Evolutionary conservation across 2,329 filamentous ascomycete species (phyloP), one percentile per base, ranked within the genome.

Genomic region (Sphaerostilbella broomeana): DNA sequence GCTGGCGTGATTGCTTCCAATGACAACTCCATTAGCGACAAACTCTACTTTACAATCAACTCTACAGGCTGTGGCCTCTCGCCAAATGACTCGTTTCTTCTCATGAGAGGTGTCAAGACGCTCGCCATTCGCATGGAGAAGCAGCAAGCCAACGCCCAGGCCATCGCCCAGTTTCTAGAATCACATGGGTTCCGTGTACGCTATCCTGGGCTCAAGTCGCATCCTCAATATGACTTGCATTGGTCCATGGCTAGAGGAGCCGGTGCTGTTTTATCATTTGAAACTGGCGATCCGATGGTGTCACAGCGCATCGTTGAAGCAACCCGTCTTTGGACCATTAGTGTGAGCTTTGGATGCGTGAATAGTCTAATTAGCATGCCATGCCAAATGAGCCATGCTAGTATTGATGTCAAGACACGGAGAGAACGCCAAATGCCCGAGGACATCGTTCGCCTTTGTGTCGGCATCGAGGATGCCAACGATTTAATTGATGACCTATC

Each of bases 311-410:
- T 98, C 53, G 92, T 98, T 5, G 92, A 97, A 66, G 86, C 85
- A 20, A 86, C 92, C 3, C 79, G 85, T 48, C 70, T 98, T 21
- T 98, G 87, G 81, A 88, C 85, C 22, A 98, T 98, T 52, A 94
- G 86, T 50, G 92, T 98, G 44, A 95, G 87, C 57, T 98, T 98
- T 59, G 92, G 92, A 33, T 97, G 92, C 60, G 92, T 98, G 50
- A 98, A 98, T 69, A 94, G 86, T 59, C 69, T 98, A 61, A 98
- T 98, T 64, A 95, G 89, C 68, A 95, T 98, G 90, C 90, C 92
- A 7, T 98, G 92, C 67, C 88, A 90, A 56, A 98, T 98, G 94
- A 97, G 90, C 65, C 92, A 98, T 64, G 92, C 92, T 26, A 95
- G 87, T 59, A 98, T 98, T 56, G 92, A 97, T 58, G 86, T 88